Percentiles rank a stretch among this genome's conserved stretches.
phyloP scores from a whole-genome alignment of 2,329 filamentous ascomycete species.

The Diaporthe citri region DNA sequence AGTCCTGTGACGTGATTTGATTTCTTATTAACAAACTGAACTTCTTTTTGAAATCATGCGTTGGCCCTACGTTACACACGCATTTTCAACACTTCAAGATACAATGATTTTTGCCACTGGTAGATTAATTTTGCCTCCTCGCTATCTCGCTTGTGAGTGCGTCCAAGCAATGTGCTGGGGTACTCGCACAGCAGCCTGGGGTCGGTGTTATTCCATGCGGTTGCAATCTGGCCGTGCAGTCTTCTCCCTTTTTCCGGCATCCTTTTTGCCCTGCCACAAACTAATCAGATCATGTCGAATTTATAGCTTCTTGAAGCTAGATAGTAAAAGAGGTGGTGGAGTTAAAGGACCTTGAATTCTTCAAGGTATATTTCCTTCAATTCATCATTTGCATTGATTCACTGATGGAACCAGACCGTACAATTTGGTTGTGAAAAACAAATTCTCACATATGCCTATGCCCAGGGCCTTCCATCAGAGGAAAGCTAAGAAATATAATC shows the following conservation, averaged over 20 bases:
- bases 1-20: neutral
- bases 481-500: neutral
- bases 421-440: neutral
- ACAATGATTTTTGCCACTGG: neutral
- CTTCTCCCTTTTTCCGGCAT: neutral
- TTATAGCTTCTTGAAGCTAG: no score
- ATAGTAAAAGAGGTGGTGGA: no score
- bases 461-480: neutral
- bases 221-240: neutral
- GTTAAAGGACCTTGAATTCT: no score
- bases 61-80: no score
- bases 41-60: no score
- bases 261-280: neutral
- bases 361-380: no score
- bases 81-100: neutral
- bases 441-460: neutral
- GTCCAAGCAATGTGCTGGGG: neutral
- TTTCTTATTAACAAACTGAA: no score
- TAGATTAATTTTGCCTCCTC: neutral
- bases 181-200: neutral
- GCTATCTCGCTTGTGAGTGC: neutral
- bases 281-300: no score
- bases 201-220: neutral
- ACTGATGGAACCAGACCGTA: neutral
- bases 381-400: neutral